These are phyloP conservation scores for Rhodotorula paludigena DNA, from an alignment of 768 basidiomycete species.

Conservation along the genomic window DNA sequence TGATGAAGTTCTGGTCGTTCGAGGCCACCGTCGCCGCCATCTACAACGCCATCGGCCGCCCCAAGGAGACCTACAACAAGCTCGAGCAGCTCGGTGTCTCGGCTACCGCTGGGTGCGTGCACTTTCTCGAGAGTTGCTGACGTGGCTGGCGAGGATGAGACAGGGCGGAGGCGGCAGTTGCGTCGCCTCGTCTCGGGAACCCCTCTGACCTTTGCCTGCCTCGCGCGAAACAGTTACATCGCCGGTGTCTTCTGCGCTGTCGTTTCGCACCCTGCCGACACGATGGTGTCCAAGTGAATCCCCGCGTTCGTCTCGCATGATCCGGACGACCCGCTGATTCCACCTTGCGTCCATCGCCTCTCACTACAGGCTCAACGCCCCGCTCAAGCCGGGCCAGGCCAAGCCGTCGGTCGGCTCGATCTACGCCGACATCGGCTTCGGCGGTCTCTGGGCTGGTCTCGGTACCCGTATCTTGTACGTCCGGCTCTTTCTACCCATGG, in stretches of 20 bases:
- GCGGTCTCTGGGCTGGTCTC: constrained; percentile 56
- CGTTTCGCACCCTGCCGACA: constrained; percentile 43
- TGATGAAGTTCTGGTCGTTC: constrained; percentile 44
- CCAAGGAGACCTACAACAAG: constrained; percentile 43
- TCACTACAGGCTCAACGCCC: constrained; percentile 40
- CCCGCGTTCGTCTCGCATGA: too few relatives aligned
- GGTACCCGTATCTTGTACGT: constrained; percentile 84
- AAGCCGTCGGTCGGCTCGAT: constrained; percentile 41
- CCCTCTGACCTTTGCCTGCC: neutral
- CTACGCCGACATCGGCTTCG: constrained; percentile 43
- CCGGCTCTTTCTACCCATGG: too few relatives aligned
- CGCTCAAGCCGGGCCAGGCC: constrained; percentile 36
- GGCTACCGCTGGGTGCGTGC: constrained; percentile 33
- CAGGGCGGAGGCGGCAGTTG: too few relatives aligned
- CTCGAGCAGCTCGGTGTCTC: constrained; percentile 44
- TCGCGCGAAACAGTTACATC: constrained; percentile 34
- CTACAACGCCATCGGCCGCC: constrained; percentile 40
- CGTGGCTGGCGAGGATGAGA: too few relatives aligned
- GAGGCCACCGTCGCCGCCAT: constrained; percentile 43
- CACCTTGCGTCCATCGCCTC: neutral
- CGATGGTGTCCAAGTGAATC: constrained; percentile 37
- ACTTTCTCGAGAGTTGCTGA: too few relatives aligned
- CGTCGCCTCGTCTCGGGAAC: neutral
- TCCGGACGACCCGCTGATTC: neutral
- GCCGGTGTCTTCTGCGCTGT: constrained; percentile 45